phyloP scores from a whole-genome alignment of 257 asterid species.

The Mentha longifolia region DNA sequence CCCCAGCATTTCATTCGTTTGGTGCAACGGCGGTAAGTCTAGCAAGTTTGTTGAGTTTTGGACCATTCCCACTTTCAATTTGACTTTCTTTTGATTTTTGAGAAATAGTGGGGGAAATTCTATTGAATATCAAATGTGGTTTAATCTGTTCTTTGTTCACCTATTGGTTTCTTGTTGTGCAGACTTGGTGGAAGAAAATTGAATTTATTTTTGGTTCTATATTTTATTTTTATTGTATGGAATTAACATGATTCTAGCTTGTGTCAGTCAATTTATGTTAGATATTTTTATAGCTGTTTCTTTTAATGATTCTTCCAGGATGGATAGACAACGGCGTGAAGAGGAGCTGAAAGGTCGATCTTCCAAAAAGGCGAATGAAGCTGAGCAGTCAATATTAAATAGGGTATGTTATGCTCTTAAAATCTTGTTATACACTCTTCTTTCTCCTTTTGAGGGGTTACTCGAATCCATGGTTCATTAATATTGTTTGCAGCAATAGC shows the following conservation, averaged over 20 bases:
- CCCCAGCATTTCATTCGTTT: constrained; percentile 98
- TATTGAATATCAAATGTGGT: background rate
- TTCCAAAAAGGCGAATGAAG: constrained; percentile 77
- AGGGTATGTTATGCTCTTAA: constrained; percentile 52
- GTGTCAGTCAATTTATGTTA: constrained; percentile 1
- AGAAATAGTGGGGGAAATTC: background rate
- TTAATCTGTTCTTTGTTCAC: background rate
- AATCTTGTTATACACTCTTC: background rate
- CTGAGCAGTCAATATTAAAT: constrained; percentile 78
- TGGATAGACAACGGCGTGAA: constrained; percentile 97
- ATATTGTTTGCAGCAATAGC: constrained; percentile 9
- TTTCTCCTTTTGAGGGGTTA: background rate
- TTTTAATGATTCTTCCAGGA: constrained; percentile 53
- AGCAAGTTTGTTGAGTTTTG: background rate
- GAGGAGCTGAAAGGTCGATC: constrained; percentile 88
- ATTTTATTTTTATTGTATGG: background rate
- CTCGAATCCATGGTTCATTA: constrained; percentile 22
- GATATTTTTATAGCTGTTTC: background rate
- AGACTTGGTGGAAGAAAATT: background rate
- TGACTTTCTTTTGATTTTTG: constrained; percentile 3
- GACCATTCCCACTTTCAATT: background rate
- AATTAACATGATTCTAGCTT: constrained; percentile 1
- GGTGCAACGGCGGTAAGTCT: constrained; percentile 88
- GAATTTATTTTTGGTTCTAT: background rate
- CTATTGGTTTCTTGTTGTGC: background rate